phyloP scores from a whole-genome alignment of 2,329 filamentous ascomycete genomes.

The Talaromyces sp. region DNA sequence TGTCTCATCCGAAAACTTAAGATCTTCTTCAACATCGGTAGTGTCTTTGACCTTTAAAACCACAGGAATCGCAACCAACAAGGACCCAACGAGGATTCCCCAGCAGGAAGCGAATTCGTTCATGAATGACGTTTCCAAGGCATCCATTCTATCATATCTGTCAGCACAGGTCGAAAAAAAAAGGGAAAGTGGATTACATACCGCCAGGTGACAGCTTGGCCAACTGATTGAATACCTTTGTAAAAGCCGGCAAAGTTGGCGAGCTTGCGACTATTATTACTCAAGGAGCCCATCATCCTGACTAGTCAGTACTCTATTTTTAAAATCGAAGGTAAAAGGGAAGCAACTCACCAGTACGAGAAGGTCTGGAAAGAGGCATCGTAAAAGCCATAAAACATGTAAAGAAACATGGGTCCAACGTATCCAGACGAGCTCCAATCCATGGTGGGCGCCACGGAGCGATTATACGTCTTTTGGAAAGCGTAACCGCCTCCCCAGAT shows the following conservation, averaged over 20 bases:
- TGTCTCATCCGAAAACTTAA: conserved; percentile 81
- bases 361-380: conserved; percentile 87
- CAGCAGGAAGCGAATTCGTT: conserved; percentile 71
- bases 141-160: conserved; percentile 55
- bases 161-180: background rate
- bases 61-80: conserved; percentile 73
- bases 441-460: conserved; percentile 33
- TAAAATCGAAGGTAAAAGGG: too few relatives aligned
- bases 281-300: conserved; percentile 86
- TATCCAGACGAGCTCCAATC: conserved; percentile 69
- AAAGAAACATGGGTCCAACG: conserved; percentile 77
- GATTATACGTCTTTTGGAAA: conserved; percentile 62
- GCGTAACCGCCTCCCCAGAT: conserved; percentile 82
- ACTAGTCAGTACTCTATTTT: background rate
- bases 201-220: conserved; percentile 58
- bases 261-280: conserved; percentile 86
- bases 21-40: conserved; percentile 74
- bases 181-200: conserved; percentile 20
- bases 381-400: conserved; percentile 85
- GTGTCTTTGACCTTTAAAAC: conserved; percentile 80
- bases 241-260: conserved; percentile 91
- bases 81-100: conserved; percentile 68
- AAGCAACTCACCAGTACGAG: conserved; percentile 68
- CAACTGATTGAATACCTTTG: conserved; percentile 86
- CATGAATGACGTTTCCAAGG: conserved; percentile 59